Evolutionary conservation across 148 eudicot species (phyloP), one percentile per base, ranked within the genome.

Genomic region (Amaranthus hypochondriacus): DNA sequence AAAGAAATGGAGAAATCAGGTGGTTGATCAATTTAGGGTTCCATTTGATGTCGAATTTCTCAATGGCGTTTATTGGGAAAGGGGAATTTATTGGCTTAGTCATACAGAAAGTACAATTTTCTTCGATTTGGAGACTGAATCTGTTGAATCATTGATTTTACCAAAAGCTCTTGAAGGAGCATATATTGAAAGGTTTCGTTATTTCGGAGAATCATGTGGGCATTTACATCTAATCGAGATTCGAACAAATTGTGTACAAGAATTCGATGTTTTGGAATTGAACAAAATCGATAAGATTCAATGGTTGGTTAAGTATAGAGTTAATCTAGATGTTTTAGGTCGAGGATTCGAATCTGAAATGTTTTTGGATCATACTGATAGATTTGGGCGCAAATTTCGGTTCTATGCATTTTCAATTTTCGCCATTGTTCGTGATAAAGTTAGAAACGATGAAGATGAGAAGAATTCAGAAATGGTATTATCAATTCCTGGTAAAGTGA

Each of bases 1-100:
- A 1, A 21, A 60, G 1, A n/a, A 10, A 44, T 89, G 93, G 90
- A 67, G 74, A 62, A 18, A 62, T 1, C 55, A 49, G 6, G 73
- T 63, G 5, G 73, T 79, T 2, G 56, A 68, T 28, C 9, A 8
- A 14, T 78, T 70, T 57, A 48, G 46, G 0, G 73, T 62, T 2
- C 81, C 83, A 0, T 79, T 82, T 21, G 81, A 86, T 79, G 69
- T 79, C 62, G 81, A 77, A 10, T 81, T 79, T 11, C 74, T 72
- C 5, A 75, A 77, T 0, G 88, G 89, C 5, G 86, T 89, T 3
- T 87, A 81, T 21, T 87, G 94, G 78, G 80, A 81, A 10, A 79
- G 89, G 4, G 78, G 77, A n/a, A 58, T 87, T 48, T 75, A 81
- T 52, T 87, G 94, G 94, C 69, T 87, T 0, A 81, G 83, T 58